Base-by-base conservation (phyloP, 257 asterid genomes). In the Ehretia macrophylla region DNA sequence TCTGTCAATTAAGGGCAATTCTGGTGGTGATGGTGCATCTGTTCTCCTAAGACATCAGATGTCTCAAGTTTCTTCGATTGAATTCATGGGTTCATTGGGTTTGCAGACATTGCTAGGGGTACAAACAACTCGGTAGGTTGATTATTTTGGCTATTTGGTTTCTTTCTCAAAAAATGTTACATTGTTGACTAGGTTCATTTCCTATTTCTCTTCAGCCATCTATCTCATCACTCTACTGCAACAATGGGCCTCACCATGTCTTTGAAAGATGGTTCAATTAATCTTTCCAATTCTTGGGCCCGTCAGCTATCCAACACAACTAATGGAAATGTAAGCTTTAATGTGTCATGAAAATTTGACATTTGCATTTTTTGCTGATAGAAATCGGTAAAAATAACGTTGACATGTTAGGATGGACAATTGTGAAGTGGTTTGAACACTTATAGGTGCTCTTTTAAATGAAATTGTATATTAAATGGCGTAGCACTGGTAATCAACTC, bases 1-100 rank as follows among this genome's bases (percentile, higher is more conserved):
- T 77, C 65, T 89, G 80, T 94, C 85, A 9, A 95, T 83, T 65
- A 71, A 73, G 67, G 79, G 77, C 32, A 68, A 75, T 67, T 69
- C 88, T 17, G 99, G 97, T 47, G 91, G 82, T 51, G 97, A 97
- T 57, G 90, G 79, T 20, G 97, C 97, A 21, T 74, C 93, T 39
- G 73, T 85, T 55, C 67, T 83, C 69, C 71, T 86, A 71, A 83
- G 90, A 79, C 97, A 83, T 83, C 85, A 85, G 56, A 58, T 83
- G 47, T 85, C 97, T 72, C 77, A 85, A 16, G 85, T 70, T 75
- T 85, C 95, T 49, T 74, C 91, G 5, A 60, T 86, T 50, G 99
- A 93, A 73, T 45, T 85, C 59, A 76, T 81, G 91, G 90, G 88
- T 59, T 81, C 97, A 50, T 58, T 81, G 22, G 99, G 99, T 22